Evolutionary conservation across 2,329 filamentous ascomycete genomes (phyloP).

Genomic region (Cyphellophora attinorum): DNA sequence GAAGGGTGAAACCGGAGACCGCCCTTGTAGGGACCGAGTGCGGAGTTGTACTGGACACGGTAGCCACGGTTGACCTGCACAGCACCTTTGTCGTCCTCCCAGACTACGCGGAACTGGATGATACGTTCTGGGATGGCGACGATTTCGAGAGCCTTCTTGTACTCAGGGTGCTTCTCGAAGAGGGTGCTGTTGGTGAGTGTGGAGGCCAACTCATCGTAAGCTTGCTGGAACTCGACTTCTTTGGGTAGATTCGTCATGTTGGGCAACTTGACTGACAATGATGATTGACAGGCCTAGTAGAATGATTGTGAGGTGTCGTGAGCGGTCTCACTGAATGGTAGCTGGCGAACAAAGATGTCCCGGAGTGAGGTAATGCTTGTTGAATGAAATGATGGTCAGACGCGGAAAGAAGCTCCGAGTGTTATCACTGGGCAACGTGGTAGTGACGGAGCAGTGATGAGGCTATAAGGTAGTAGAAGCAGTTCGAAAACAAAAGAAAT

Average conservation of each 20-base stretch:
- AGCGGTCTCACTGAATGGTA: too few species aligned
- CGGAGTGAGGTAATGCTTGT: too few species aligned
- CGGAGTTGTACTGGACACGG: slow-evolving; percentile 97
- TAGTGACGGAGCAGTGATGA: too few species aligned
- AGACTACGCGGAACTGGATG: slow-evolving; percentile 94
- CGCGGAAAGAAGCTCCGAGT: too few species aligned
- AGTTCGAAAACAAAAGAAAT: too few species aligned
- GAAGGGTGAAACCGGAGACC: slow-evolving; percentile 90
- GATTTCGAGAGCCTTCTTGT: slow-evolving; percentile 80
- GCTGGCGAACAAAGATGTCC: too few species aligned
- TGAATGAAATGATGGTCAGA: too few species aligned
- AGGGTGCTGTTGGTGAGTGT: slow-evolving; percentile 90
- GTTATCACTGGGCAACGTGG: too few species aligned
- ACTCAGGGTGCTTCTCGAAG: slow-evolving; percentile 90
- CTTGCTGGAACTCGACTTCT: slow-evolving; percentile 98
- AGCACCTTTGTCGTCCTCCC: slow-evolving; percentile 88
- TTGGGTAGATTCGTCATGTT: slow-evolving; percentile 72
- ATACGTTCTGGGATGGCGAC: slow-evolving; percentile 86
- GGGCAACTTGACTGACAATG: too few species aligned
- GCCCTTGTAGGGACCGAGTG: slow-evolving; percentile 95
- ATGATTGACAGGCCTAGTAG: too few species aligned
- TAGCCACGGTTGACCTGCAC: slow-evolving; percentile 90
- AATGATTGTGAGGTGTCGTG: too few species aligned
- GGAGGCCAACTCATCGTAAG: slow-evolving; percentile 90
- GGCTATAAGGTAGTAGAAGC: too few species aligned